Evolutionary conservation across 2,329 filamentous ascomycete genomes (phyloP), one percentile per base, ranked within the genome.

Genomic region (Thermothelomyces thermophilus): DNA sequence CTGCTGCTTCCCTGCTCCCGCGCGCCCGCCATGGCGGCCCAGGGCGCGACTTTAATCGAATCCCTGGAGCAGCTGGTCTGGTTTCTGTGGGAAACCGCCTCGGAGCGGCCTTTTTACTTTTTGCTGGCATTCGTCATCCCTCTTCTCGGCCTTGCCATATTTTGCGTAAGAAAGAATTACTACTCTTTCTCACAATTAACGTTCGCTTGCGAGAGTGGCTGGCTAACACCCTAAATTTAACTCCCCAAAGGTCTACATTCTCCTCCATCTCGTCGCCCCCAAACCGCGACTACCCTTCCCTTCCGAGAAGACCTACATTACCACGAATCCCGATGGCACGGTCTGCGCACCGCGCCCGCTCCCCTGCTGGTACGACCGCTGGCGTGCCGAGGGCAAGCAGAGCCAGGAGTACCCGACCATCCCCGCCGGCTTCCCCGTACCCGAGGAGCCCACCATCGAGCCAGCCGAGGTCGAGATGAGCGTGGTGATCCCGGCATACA

Each of bases 401-500:
- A 72, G 68, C 58, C 71, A 75, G 60, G 62, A 58, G n/a, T 53
- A 57, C 41, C 53, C 55, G 39, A 52, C 61, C 60, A 60, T 69
- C 55, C 63, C 69, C 55, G 64, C 67, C 17, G 70, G 69, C 3
- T 67, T 65, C 55, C 66, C 67, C 39, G 63, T 68, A 3, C 66
- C 58, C 67, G 34, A 81, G 56, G 67, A 75, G 14, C 76, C 80
- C 58, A 68, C 73, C 39, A 85, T 94, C 48, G 85, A 90, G 56
- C 76, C 83, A 2, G 79, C 90, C 13, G 83, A 90, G 55, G 70
- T 96, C n/a, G 86, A 86, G 64, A 82, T 98, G 73, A 93, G 87
- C 47, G 83, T 97, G 7, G 89, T 98, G 0, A 84, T 98, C 37
- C 93, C 93, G 0, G 93, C 93, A 9, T 98, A 90, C 76, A 98